These are phyloP conservation scores for Picea sitchensis DNA, from an alignment of 75 land plant genomes.

Conservation along the genomic window DNA sequence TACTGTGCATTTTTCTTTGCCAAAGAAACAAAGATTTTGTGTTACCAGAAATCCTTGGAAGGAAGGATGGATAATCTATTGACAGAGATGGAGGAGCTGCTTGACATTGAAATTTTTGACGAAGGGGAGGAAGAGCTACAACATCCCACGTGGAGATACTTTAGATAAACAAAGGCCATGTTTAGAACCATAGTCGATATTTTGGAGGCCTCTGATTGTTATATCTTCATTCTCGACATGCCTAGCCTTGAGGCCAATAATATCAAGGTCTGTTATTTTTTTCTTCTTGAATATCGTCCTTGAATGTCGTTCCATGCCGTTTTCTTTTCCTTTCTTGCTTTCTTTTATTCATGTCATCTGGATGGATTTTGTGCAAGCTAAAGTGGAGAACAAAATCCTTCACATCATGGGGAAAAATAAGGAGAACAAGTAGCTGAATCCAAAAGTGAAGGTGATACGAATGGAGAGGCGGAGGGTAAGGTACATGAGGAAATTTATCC, in stretches of 20 bases:
- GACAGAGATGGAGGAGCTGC: neutral
- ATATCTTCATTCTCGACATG: conserved; percentile 34
- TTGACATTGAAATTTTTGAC: neutral
- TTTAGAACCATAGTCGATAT: conserved; percentile 29
- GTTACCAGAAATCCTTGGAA: no score
- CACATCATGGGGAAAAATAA: conserved; percentile 21
- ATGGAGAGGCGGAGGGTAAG: no score
- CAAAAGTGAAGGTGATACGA: conserved; percentile 18
- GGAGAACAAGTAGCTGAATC: conserved; percentile 17
- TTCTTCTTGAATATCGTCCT: neutral
- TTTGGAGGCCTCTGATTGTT: conserved; percentile 21
- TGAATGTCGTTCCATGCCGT: neutral
- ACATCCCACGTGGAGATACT: neutral
- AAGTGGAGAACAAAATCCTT: conserved; percentile 30
- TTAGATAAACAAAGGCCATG: conserved; percentile 18
- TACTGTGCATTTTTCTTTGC: neutral
- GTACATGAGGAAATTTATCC: no score
- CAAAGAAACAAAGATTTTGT: no score
- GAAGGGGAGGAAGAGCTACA: neutral
- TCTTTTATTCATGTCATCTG: neutral
- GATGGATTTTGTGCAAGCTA: conserved; percentile 14
- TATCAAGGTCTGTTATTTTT: conserved; percentile 21
- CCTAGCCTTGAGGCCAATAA: conserved; percentile 31
- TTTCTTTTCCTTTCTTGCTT: neutral
- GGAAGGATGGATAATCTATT: neutral